A percentile compares a stretch with the other conserved stretches of the same genome.
phyloP scores from a whole-genome alignment of 306 rosid species.

The Neltuma alba region DNA sequence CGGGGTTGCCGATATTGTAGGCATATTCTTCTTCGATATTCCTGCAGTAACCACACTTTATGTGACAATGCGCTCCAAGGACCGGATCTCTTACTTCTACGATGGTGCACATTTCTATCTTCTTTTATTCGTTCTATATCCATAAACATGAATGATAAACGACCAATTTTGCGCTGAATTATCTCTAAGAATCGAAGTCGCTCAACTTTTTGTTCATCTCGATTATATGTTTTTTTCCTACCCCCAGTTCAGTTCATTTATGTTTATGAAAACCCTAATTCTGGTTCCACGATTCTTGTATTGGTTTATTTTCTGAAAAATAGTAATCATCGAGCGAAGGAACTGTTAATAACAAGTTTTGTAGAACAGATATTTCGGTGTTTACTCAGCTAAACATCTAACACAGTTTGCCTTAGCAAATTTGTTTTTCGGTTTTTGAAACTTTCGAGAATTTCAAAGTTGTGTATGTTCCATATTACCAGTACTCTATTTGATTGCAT shows the following conservation, averaged over 20 bases:
- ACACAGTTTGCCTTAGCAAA: neutral
- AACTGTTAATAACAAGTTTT: slow-evolving; percentile 1
- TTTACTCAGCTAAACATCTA: neutral
- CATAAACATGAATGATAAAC: neutral
- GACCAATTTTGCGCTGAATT: neutral
- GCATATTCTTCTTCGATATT: slow-evolving; percentile 10
- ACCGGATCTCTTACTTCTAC: slow-evolving; percentile 88
- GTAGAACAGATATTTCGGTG: neutral
- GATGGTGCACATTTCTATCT: slow-evolving; percentile 58
- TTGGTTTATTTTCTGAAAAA: slow-evolving; percentile 14
- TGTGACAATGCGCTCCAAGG: slow-evolving; percentile 73
- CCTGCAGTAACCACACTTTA: neutral
- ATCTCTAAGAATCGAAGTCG: neutral
- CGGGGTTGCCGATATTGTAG: slow-evolving; percentile 31
- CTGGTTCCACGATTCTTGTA: neutral
- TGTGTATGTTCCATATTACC: neutral
- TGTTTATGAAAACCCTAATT: slow-evolving; percentile 44
- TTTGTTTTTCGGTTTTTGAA: neutral
- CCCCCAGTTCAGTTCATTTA: neutral
- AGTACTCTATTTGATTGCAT: neutral
- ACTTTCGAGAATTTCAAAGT: neutral
- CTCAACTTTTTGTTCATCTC: neutral
- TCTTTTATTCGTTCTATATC: neutral
- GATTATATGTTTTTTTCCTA: neutral
- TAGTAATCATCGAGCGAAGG: neutral